Base-by-base conservation (phyloP, 2,329 filamentous ascomycete genomes). In the Colletotrichum sp. region DNA sequence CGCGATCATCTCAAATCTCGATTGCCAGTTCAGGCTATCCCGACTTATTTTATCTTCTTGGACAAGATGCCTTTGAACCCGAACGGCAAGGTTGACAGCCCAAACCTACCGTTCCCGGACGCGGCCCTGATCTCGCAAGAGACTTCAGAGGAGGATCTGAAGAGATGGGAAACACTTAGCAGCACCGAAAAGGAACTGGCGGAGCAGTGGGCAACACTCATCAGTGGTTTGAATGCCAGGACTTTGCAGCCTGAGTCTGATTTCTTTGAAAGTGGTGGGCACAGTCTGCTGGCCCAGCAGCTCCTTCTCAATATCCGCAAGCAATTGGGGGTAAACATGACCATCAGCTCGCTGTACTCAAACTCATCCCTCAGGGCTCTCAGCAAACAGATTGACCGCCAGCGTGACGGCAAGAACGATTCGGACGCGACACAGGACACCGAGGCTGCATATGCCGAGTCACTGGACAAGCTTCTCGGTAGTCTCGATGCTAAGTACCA, bases 11-110 rank as follows among this genome's bases (percentile, higher is more conserved):
- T 98, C 72, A 93, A 93, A 82, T 89, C 89, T 76, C 92, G 93
- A 75, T 86, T 97, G 16, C 93, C 95, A 1, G 61, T 51, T 24
- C 69, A 86, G 65, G 51, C 67, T 4, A 65, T 69, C 29, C 58
- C 67, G 16, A 38, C 61, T 21, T 47, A 47, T 36, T 47, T 69
- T 34, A 69, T 69, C 36, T 57, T 57, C 29, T 54, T 69, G 7
- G 79, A 89, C 70, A 89, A 90, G 57, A 88, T 94, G 78, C 93
- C 93, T 8, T 82, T 94, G 38, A 94, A 94, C 80, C 93, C 93
- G 18, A 95, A 95, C 77, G 93, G 94, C 77, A 96, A 96, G 84
- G 90, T 96, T 63, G 94, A 97, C 83, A 93, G 91, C 80, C 93
- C 94, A 24, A 92, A 91, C 3, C 85, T 97, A 68, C 94, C 94